A percentile compares a stretch with the other conserved stretches of the same genome.
These are phyloP conservation scores for Phytophthora fragariae DNA, from an alignment of 352 stramenopile species.

Conservation along the genomic window DNA sequence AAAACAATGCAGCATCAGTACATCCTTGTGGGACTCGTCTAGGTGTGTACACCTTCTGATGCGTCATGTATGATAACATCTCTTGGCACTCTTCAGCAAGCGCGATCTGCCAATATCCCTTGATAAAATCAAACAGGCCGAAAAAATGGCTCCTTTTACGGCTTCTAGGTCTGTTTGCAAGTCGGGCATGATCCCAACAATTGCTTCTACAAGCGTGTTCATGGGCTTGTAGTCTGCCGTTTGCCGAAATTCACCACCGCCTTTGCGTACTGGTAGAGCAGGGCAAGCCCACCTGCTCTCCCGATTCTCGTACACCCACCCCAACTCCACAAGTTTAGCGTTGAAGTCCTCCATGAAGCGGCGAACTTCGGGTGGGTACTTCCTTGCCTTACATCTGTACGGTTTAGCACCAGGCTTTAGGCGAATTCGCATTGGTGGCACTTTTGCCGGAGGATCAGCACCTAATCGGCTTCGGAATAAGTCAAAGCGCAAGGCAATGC, in stretches of 20 bases:
- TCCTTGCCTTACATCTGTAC: constrained; percentile 29
- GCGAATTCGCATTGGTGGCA: constrained; percentile 30
- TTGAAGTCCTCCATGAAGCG: constrained; percentile 33
- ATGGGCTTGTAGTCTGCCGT: constrained; percentile 37
- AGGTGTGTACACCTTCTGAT: constrained; percentile 16
- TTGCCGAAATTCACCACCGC: constrained; percentile 25
- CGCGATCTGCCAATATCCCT: no score
- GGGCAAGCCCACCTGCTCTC: constrained; percentile 30
- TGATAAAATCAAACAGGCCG: no score
- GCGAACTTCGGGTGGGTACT: constrained; percentile 29
- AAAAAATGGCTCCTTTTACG: no score
- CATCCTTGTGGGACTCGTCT: constrained; percentile 3
- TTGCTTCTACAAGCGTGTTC: constrained; percentile 24
- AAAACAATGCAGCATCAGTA: constrained; percentile 9
- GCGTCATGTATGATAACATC: constrained; percentile 34
- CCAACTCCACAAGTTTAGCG: constrained; percentile 24
- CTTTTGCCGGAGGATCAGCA: constrained; percentile 24
- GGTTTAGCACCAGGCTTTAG: constrained; percentile 27
- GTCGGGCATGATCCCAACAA: constrained; percentile 40
- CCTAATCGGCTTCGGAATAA: constrained; percentile 25
- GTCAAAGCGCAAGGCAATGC: constrained; percentile 15
- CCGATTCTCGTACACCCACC: constrained; percentile 40
- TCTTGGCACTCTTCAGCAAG: no score
- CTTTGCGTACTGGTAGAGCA: constrained; percentile 25
- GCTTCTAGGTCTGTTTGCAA: no score